Conservation (phyloP, 208 protist species). For the Leishmania braziliensis region DNA sequence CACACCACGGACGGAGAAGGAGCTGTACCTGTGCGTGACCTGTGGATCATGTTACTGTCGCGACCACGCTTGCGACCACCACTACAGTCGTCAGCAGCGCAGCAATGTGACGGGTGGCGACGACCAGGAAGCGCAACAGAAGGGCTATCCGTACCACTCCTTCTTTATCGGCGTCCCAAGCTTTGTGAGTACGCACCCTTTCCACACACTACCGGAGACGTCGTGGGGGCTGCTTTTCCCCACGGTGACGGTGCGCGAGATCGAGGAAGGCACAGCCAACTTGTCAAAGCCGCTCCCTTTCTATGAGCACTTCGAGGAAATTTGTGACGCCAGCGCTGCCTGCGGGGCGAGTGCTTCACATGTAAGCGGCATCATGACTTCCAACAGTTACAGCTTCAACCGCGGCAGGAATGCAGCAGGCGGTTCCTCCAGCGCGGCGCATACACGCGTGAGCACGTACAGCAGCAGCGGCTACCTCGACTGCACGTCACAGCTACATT, state of each 20-base stretch:
- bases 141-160: slow-evolving; percentile 59
- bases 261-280: slow-evolving; percentile 29
- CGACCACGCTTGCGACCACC: slow-evolving; percentile 59
- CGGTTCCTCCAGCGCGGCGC: slow-evolving; percentile 7
- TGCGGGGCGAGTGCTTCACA: slow-evolving; percentile 17
- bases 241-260: slow-evolving; percentile 42
- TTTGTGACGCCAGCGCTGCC: slow-evolving; percentile 29
- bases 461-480: slow-evolving; percentile 29
- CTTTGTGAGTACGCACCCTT: slow-evolving; percentile 45
- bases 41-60: slow-evolving; percentile 74
- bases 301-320: slow-evolving; percentile 40
- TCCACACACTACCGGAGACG: slow-evolving; percentile 35
- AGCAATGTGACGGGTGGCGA: slow-evolving; percentile 2
- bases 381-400: slow-evolving; percentile 20
- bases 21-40: slow-evolving; percentile 74
- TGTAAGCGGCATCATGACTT: slow-evolving; percentile 11
- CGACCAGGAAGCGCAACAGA: slow-evolving; percentile 22
- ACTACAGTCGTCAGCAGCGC: slow-evolving; percentile 45
- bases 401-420: slow-evolving; percentile 3
- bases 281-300: slow-evolving; percentile 38
- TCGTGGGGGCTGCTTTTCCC: slow-evolving; percentile 57
- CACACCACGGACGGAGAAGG: slow-evolving; percentile 50
- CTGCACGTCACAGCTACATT: slow-evolving; percentile 14
- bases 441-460: slow-evolving; percentile 23
- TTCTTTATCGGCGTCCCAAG: slow-evolving; percentile 68